Evolutionary conservation across 768 basidiomycete species (phyloP).

Genomic region (Hortiboletus campestris): DNA sequence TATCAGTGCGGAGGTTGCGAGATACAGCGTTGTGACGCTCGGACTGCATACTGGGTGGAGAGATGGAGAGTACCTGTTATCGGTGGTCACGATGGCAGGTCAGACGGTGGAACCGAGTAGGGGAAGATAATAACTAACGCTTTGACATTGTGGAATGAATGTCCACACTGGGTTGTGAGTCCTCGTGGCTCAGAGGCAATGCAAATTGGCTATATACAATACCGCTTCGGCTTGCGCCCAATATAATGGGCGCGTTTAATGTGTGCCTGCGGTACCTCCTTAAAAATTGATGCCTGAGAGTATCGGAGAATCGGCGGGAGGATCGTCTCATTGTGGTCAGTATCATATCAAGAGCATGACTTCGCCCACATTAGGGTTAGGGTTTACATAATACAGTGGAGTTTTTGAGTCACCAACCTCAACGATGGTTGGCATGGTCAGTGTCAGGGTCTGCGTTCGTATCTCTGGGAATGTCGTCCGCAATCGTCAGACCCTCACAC

Average conservation of each 20-base stretch:
- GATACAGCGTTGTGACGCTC: not conserved
- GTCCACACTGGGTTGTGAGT: slow-evolving; percentile 21
- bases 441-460: not conserved
- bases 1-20: slow-evolving; percentile 4
- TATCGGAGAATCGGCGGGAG: too few species aligned
- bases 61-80: not conserved
- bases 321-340: too few species aligned
- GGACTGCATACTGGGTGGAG: slow-evolving; percentile 9
- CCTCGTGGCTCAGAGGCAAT: slow-evolving; percentile 18
- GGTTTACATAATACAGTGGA: not conserved
- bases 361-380: too few species aligned
- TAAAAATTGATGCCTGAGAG: not conserved
- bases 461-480: not conserved
- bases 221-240: not conserved
- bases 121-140: slow-evolving; percentile 11
- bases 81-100: not conserved
- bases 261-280: not conserved
- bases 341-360: too few species aligned
- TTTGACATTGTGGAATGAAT: slow-evolving; percentile 24
- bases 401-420: not conserved
- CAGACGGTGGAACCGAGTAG: not conserved
- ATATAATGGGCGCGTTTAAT: not conserved
- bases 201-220: slow-evolving; percentile 2
- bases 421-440: not conserved
- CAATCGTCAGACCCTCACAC: not conserved